A percentile compares a stretch with the other conserved stretches of the same genome.
Conservation (phyloP, 2,329 filamentous ascomycete species). For the Neonectria hederae region DNA sequence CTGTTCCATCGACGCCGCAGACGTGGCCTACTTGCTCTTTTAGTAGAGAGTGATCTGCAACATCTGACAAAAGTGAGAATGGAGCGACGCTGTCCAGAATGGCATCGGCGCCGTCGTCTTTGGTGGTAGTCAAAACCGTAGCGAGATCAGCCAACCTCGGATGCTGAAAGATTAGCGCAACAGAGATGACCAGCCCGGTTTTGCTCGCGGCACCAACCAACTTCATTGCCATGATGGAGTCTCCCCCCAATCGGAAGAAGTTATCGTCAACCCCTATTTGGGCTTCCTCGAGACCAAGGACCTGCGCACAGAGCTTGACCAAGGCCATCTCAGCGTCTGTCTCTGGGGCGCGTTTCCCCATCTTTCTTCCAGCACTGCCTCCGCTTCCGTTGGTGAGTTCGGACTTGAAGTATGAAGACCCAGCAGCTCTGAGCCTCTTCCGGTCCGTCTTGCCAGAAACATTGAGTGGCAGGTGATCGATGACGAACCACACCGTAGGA, state of each 20-base stretch:
- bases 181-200: neutral
- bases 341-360: neutral
- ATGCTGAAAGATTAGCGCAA: neutral
- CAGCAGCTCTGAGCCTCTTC: constrained; percentile 4
- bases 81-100: neutral
- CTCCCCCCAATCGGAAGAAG: constrained; percentile 41
- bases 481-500: constrained; percentile 13
- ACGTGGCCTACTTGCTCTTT: neutral
- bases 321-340: neutral
- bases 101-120: neutral
- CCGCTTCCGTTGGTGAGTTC: neutral
- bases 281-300: constrained; percentile 16
- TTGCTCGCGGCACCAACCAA: too few species aligned
- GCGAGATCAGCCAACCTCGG: constrained; percentile 6
- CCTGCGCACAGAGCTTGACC: constrained; percentile 18
- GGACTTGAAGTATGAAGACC: neutral
- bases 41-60: neutral
- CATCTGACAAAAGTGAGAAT: constrained; percentile 6
- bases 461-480: constrained; percentile 28
- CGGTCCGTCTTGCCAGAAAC: constrained; percentile 33
- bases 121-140: neutral
- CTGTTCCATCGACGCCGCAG: neutral
- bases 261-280: constrained; percentile 43
- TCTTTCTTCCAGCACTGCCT: neutral
- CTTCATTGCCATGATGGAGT: constrained; percentile 30